Conservation (phyloP, 139 green algal genomes). For the Micractinium conductrix region DNA sequence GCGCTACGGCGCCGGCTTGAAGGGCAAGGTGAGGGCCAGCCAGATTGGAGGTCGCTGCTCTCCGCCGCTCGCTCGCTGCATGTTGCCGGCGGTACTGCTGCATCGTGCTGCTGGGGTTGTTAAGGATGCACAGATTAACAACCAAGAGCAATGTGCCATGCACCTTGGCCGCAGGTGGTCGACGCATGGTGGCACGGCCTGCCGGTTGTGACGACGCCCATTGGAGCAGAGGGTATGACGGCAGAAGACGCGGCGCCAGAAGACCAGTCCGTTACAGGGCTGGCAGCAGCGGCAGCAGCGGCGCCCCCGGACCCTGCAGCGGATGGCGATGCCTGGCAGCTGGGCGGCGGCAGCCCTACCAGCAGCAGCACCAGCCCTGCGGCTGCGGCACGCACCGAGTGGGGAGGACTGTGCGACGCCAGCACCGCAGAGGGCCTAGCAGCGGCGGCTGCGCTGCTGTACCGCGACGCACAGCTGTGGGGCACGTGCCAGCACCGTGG, state of each 20-base stretch:
- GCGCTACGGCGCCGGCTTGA: slow-evolving; percentile 71
- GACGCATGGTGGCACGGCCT: slow-evolving; percentile 67
- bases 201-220: slow-evolving; percentile 63
- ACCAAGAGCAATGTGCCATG: neutral
- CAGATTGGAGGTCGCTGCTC: neutral
- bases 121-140: too few species aligned
- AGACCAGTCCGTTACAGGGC: neutral
- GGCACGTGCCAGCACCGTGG: slow-evolving; percentile 25
- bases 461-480: slow-evolving; percentile 49
- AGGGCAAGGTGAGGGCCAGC: slow-evolving; percentile 69
- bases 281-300: neutral
- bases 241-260: neutral
- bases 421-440: slow-evolving; percentile 17
- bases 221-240: slow-evolving; percentile 64
- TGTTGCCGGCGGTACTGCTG: neutral
- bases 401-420: slow-evolving; percentile 41
- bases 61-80: too few species aligned
- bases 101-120: too few species aligned
- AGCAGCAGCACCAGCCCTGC: neutral
- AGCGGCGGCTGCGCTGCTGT: slow-evolving; percentile 47
- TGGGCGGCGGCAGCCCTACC: neutral
- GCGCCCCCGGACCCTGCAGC: neutral
- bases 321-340: neutral
- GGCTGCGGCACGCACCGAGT: neutral
- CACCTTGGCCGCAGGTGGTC: slow-evolving; percentile 38